These are phyloP conservation scores for Fagopyrum homotropicum DNA, from an alignment of 148 eudicot genomes.

Conservation along the genomic window DNA sequence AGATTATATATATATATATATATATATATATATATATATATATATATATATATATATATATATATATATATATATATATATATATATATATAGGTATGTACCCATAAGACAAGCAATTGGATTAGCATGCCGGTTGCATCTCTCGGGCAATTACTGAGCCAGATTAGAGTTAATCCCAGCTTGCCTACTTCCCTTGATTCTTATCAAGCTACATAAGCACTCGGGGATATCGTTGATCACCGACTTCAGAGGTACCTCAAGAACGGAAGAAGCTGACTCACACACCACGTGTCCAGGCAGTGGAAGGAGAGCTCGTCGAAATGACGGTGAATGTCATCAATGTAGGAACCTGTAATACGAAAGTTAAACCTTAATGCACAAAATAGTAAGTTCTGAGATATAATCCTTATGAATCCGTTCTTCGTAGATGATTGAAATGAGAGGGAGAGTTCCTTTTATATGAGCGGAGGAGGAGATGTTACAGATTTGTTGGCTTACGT, in stretches of 20 bases:
- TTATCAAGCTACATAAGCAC: conserved; percentile 56
- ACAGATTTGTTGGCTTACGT: no score
- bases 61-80: no score
- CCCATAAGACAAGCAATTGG: conserved; percentile 49
- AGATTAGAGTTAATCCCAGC: conserved; percentile 48
- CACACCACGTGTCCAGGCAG: conserved; percentile 25
- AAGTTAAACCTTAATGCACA: no score
- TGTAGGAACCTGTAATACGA: no score
- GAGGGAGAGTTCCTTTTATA: no score
- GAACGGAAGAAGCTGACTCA: conserved; percentile 51
- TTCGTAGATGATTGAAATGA: no score
- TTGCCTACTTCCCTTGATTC: conserved; percentile 36
- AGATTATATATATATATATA: no score
- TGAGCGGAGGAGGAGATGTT: no score
- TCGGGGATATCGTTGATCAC: conserved; percentile 45
- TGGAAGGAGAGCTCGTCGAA: not conserved
- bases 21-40: no score
- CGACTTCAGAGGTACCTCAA: conserved; percentile 41
- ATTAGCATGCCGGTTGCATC: conserved; percentile 59
- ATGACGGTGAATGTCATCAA: not conserved
- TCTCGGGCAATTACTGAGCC: conserved; percentile 52
- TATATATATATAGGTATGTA: not conserved
- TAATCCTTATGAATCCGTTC: no score
- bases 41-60: no score
- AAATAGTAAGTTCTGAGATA: no score